Evolutionary conservation across 352 stramenopile genomes (phyloP).

Genomic region (Aphanomyces stellatus): DNA sequence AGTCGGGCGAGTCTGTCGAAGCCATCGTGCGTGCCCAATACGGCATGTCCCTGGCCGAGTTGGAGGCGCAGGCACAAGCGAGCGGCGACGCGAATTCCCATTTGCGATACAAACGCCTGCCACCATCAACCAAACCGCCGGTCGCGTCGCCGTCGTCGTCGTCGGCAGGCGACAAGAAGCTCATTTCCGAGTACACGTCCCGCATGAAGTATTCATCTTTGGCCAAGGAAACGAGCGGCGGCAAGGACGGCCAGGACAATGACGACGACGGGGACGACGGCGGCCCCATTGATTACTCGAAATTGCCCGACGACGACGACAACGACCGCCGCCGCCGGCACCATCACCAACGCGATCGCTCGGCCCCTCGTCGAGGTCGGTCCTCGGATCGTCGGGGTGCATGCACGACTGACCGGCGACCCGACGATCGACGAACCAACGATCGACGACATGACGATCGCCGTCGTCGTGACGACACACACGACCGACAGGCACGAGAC

Average conservation of each 20-base stretch:
- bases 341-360: slow-evolving; percentile 18
- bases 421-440: neutral
- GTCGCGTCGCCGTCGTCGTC: neutral
- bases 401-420: neutral
- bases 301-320: slow-evolving; percentile 43
- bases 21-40: slow-evolving; percentile 55
- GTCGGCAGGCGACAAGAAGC: slow-evolving; percentile 3
- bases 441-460: slow-evolving; percentile 21
- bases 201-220: slow-evolving; percentile 6
- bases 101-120: slow-evolving; percentile 57
- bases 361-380: no score
- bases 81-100: slow-evolving; percentile 49
- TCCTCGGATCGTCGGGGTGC: no score
- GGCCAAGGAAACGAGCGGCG: slow-evolving; percentile 21
- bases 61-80: slow-evolving; percentile 42
- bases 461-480: slow-evolving; percentile 20
- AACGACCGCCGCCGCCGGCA: slow-evolving; percentile 22
- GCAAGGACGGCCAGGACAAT: slow-evolving; percentile 4
- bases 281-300: slow-evolving; percentile 70
- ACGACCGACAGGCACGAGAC: slow-evolving; percentile 25
- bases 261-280: slow-evolving; percentile 38
- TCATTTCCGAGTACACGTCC: neutral
- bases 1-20: slow-evolving; percentile 45
- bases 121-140: slow-evolving; percentile 23
- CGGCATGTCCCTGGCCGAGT: slow-evolving; percentile 34